Base-by-base conservation (phyloP, 305 asterid species). In the Fraxinus paxiana region DNA sequence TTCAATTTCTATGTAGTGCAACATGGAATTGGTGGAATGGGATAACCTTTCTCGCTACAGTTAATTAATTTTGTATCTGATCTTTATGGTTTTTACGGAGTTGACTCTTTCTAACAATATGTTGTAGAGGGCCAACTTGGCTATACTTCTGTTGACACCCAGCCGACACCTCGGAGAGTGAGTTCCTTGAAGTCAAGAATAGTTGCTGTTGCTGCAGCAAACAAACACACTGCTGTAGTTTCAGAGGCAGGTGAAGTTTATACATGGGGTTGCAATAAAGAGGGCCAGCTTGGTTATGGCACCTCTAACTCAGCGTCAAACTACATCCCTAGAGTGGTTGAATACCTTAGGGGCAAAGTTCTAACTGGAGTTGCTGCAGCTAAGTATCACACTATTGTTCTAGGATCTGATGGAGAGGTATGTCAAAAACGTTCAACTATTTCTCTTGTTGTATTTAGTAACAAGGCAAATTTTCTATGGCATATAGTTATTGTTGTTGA, bases 191-290 rank as follows among this genome's bases (percentile, higher is more conserved):
- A 91, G 83, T 87, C 96, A 70, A 90, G 89, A 90, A 87, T 94
- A 81, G 89, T 90, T 82, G 95, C 92, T 82, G 92, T 96, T 85
- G 93, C 99, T 82, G 99, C 98, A 0, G 99, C 99, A 84, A 96
- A 96, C 90, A 96, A 96, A 81, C 99, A 96, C 89, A 90, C 99
- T 76, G 96, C 92, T 6, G 99, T 91, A 15, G 97, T 96, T 77
- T 94, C 99, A 20, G 97, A 89, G 80, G 91, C 84, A 76, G 98
- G 98, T 83, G 99, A 96, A 83, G 87, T 93, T 65, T 96, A 90
- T 84, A 96, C 99, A 70, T 96, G 99, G 99, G 99, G 99, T 59
- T 94, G 98, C 94, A 96, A 96, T 87, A 96, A 89, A 88, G 98
- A 96, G 90, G 99, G 99, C 61, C 98, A 96, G 89, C 98, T 96